These are phyloP conservation scores for Hypoxylon crocopeplum DNA, from an alignment of 495 filamentous ascomycete species.

Conservation along the genomic window DNA sequence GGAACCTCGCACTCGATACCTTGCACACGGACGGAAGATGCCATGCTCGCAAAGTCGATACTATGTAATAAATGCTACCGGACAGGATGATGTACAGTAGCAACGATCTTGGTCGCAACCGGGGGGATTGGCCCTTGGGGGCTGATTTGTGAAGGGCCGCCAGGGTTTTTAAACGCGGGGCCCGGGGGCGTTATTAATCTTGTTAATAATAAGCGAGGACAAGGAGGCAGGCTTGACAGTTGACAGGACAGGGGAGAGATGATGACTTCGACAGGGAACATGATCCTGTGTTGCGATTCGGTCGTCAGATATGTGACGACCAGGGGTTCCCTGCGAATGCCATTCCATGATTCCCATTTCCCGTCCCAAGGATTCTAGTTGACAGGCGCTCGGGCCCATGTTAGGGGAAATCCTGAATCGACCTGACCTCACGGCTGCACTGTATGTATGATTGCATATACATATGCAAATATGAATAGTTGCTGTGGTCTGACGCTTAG, in stretches of 20 bases:
- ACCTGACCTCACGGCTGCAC: background rate
- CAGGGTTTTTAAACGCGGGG: conserved; percentile 24
- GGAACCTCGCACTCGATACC: conserved; percentile 10
- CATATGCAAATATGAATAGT: too few relatives aligned
- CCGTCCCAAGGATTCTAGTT: conserved; percentile 32
- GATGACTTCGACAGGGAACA: conserved; percentile 28
- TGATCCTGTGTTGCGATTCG: conserved; percentile 38
- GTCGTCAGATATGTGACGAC: conserved; percentile 37
- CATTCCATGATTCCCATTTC: conserved; percentile 34
- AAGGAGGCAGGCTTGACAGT: conserved; percentile 34
- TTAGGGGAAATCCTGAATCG: background rate
- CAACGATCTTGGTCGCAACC: conserved; percentile 34
- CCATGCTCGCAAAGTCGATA: background rate
- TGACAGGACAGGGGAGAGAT: conserved; percentile 27
- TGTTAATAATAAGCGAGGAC: conserved; percentile 34
- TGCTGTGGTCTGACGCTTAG: background rate
- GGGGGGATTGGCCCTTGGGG: conserved; percentile 32
- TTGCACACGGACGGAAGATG: conserved; percentile 4
- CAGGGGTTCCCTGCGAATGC: conserved; percentile 30
- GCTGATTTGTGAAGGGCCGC: conserved; percentile 8
- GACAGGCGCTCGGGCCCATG: conserved; percentile 32
- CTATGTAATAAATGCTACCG: conserved; percentile 3
- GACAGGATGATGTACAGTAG: conserved; percentile 19
- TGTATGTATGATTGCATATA: too few relatives aligned
- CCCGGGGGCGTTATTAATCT: conserved; percentile 30